Percentiles rank a stretch among this genome's conserved stretches.
Conservation (phyloP, 768 basidiomycete species). For the Naganishia onofrii region DNA sequence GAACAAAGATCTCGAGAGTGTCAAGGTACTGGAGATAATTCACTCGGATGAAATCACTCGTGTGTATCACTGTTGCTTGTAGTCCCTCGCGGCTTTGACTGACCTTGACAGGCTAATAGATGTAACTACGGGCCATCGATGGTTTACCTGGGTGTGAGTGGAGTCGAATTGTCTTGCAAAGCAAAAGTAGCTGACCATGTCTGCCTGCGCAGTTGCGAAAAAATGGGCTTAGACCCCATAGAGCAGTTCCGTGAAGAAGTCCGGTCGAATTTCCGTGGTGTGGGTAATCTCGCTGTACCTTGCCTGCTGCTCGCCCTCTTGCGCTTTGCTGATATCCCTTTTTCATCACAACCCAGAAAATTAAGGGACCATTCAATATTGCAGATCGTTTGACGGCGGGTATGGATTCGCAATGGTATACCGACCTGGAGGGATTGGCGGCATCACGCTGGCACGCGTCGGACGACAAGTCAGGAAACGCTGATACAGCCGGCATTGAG, state of each 20-base stretch:
- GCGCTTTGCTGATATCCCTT: neutral
- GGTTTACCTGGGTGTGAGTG: slow-evolving; percentile 70
- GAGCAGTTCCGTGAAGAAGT: slow-evolving; percentile 70
- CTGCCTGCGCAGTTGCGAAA: slow-evolving; percentile 31
- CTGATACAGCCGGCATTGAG: neutral
- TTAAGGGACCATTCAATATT: slow-evolving; percentile 79
- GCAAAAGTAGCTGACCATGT: slow-evolving; percentile 23
- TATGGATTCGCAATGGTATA: slow-evolving; percentile 68
- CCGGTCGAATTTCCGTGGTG: slow-evolving; percentile 64
- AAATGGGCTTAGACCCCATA: slow-evolving; percentile 59
- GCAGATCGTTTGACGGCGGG: slow-evolving; percentile 72
- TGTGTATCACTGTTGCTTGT: neutral
- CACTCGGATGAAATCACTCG: slow-evolving; percentile 71
- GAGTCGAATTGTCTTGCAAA: slow-evolving; percentile 39
- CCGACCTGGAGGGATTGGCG: slow-evolving; percentile 60
- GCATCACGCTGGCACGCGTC: slow-evolving; percentile 19
- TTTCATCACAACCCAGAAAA: slow-evolving; percentile 28
- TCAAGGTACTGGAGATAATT: slow-evolving; percentile 68
- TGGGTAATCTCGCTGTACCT: slow-evolving; percentile 48
- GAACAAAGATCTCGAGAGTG: slow-evolving; percentile 65
- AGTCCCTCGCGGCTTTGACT: neutral
- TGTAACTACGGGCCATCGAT: slow-evolving; percentile 75
- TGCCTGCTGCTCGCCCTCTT: neutral
- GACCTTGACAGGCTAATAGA: slow-evolving; percentile 55
- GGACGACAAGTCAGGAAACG: neutral